Evolutionary conservation across 116 monocot species (phyloP), one percentile per base, ranked within the genome.

Genomic region (Cymodocea nodosa): DNA sequence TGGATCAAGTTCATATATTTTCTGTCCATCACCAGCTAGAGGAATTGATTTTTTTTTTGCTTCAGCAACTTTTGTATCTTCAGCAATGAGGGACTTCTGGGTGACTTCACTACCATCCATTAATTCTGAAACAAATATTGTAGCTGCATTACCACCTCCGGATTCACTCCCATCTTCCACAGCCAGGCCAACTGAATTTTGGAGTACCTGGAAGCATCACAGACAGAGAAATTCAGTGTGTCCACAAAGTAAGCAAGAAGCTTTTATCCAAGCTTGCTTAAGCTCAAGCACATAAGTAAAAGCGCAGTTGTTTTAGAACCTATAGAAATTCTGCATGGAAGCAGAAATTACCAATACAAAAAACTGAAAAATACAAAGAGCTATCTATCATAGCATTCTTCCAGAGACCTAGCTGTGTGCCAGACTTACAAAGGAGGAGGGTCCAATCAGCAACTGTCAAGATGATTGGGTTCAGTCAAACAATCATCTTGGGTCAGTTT

Each of bases 1-100:
- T 63, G 97, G 84, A 67, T 98, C 97, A 53, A 86, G 82, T 77
- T 91, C 80, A 69, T 89, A 98, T 64, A 98, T 98, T 63, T 63
- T 88, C 78, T 89, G 97, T 12, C 92, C 97, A 63, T 22, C 69
- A 12, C 97, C 92, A 70, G 85, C 75, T 34, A 80, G 82, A 68
- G 83, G 82, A 64, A 89, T 75, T 62, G 15, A 15, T 76, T 66
- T 80, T 57, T 59, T 65, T 69, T 74, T 80, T 20, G 69, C 67
- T 51, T 78, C 72, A 60, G 66, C 23, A 4, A 18, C 24, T 52
- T 55, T 65, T 56, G 50, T 50, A 53, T 67, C 39, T 39, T 57
- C 67, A 66, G 51, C 71, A 18, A 57, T 4, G 23, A 10, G 44
- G 44, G 44, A 10, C 9, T 44, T 44, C 44, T 12, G 13, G 53